Evolutionary conservation across 169 alveolate species (phyloP).

Genomic region (Eimeria mitis): DNA sequence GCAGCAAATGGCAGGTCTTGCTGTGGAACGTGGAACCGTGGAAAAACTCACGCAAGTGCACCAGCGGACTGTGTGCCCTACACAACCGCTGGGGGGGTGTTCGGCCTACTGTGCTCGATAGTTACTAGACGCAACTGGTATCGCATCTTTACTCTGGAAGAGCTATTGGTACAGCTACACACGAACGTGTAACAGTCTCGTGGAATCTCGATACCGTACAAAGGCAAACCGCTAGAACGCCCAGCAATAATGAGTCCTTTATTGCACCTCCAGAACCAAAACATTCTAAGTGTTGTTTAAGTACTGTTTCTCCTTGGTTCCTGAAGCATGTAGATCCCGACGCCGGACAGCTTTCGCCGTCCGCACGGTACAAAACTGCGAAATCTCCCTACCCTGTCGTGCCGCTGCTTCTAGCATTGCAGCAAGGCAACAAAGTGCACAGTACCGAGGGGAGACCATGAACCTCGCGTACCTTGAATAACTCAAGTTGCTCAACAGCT

Average conservation of each 20-base stretch:
- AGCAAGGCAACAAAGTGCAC: background rate
- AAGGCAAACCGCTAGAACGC: background rate
- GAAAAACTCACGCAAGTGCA: background rate
- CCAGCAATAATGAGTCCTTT: background rate
- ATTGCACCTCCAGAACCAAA: background rate
- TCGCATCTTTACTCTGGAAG: background rate
- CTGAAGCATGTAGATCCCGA: slow-evolving; percentile 14
- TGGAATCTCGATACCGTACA: background rate
- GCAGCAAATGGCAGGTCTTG: background rate
- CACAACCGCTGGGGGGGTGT: background rate
- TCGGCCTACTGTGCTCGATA: background rate
- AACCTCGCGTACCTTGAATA: background rate
- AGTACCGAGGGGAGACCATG: background rate
- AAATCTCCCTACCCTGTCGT: background rate
- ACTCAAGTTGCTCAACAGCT: slow-evolving; percentile 3
- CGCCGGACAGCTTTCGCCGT: slow-evolving; percentile 47
- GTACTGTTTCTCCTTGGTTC: background rate
- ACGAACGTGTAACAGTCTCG: background rate
- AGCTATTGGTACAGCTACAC: background rate
- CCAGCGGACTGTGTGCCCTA: background rate
- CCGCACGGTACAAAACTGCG: slow-evolving; percentile 15
- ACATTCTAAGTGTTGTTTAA: background rate
- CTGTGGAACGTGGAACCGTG: background rate
- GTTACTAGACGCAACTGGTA: background rate
- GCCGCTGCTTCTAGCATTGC: slow-evolving; percentile 25